Percentiles rank a stretch among this genome's conserved stretches.
These are phyloP conservation scores for Scedosporium apiospermum DNA, from an alignment of 2,329 filamentous ascomycete genomes.

Conservation along the genomic window DNA sequence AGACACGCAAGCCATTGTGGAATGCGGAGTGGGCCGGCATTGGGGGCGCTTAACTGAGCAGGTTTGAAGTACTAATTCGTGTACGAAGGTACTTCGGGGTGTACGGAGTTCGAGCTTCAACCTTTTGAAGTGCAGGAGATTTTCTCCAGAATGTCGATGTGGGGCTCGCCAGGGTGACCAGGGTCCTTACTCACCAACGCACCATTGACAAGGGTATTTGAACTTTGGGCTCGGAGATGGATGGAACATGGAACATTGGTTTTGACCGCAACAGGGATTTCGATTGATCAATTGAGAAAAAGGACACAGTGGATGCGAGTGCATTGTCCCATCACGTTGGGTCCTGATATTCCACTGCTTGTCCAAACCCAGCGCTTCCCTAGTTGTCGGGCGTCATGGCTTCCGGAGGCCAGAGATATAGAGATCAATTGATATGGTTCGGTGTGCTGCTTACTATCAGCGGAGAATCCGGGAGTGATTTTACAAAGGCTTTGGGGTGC, in stretches of 20 bases:
- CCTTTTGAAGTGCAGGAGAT: no score
- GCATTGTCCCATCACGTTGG: background rate
- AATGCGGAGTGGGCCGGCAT: no score
- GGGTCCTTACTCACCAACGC: background rate
- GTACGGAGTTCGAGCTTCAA: background rate
- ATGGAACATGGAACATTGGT: background rate
- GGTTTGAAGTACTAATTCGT: background rate
- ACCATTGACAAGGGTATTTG: no score
- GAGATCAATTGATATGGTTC: background rate
- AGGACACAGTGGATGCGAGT: background rate
- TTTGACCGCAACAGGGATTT: background rate
- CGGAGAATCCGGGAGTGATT: no score
- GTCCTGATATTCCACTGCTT: background rate
- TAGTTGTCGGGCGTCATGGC: no score
- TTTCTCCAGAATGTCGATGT: no score
- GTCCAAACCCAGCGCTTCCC: background rate
- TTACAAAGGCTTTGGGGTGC: no score
- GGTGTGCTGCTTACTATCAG: no score
- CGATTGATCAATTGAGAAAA: background rate
- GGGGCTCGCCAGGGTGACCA: background rate
- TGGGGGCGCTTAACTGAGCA: no score
- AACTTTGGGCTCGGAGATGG: background rate
- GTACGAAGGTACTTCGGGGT: background rate
- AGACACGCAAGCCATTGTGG: no score
- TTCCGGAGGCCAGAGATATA: background rate